Conservation (phyloP, 164 flowering plant genomes). For the Vitis riparia region DNA sequence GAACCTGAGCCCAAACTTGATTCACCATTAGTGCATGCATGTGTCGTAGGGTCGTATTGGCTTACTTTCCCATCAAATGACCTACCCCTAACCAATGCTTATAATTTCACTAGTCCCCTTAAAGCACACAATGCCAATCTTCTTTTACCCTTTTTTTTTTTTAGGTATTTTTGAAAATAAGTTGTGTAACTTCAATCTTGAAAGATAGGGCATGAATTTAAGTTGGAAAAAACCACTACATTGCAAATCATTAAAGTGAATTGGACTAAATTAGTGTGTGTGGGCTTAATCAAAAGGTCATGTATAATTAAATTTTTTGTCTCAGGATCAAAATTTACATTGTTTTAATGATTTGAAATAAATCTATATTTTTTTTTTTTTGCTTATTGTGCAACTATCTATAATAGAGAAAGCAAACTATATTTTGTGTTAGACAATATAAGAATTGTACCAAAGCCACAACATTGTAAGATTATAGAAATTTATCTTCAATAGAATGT, state of each 20-base stretch:
- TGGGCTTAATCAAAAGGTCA: background rate
- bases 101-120: constrained; percentile 48
- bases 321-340: background rate
- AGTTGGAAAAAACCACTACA: no score
- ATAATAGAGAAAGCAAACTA: constrained; percentile 80
- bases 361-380: background rate
- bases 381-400: constrained; percentile 59
- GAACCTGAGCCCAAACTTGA: constrained; percentile 46
- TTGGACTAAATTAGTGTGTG: no score
- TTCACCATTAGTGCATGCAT: constrained; percentile 47
- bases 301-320: background rate
- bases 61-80: constrained; percentile 46
- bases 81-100: constrained; percentile 51
- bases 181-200: background rate
- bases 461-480: constrained; percentile 67
- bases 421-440: constrained; percentile 54
- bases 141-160: constrained; percentile 27
- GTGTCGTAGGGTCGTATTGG: constrained; percentile 24
- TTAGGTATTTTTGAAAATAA: constrained; percentile 40
- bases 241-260: no score
- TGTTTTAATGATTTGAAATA: constrained; percentile 4
- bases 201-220: background rate
- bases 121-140: constrained; percentile 69
- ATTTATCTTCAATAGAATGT: background rate
- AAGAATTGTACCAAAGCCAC: constrained; percentile 67